Percentiles rank a stretch among this genome's conserved stretches.
Conservation (phyloP, 2,329 filamentous ascomycete species). For the Penicillium occitanis region DNA sequence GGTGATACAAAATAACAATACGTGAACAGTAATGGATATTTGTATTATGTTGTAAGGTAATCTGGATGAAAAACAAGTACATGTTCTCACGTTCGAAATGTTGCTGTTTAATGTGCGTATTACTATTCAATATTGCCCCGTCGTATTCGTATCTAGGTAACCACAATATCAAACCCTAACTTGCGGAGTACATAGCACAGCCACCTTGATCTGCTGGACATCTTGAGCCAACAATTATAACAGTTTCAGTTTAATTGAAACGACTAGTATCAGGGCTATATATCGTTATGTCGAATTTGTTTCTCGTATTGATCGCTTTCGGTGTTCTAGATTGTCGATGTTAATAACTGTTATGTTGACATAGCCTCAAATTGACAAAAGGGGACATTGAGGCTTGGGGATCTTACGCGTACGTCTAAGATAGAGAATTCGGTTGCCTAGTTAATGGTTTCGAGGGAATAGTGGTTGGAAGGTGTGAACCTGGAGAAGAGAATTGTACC, state of each 20-base stretch:
- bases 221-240: background rate
- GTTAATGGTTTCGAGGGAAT: no score
- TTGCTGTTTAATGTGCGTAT: background rate
- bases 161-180: conserved; percentile 2
- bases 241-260: background rate
- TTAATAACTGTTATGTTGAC: background rate
- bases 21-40: background rate
- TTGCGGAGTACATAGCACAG: background rate
- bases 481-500: no score
- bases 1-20: conserved; percentile 3
- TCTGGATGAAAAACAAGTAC: background rate
- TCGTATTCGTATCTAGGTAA: conserved; percentile 6
- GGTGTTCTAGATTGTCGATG: background rate
- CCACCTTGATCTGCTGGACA: background rate
- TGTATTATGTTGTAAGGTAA: background rate
- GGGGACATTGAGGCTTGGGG: background rate
- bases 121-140: background rate
- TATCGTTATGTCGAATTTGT: background rate
- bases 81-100: background rate
- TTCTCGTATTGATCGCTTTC: background rate
- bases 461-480: no score
- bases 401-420: background rate
- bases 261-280: background rate
- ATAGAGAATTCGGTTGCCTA: background rate
- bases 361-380: background rate